phyloP scores from a whole-genome alignment of 2,329 filamentous ascomycete species.

The Fusarium cyanostomum region DNA sequence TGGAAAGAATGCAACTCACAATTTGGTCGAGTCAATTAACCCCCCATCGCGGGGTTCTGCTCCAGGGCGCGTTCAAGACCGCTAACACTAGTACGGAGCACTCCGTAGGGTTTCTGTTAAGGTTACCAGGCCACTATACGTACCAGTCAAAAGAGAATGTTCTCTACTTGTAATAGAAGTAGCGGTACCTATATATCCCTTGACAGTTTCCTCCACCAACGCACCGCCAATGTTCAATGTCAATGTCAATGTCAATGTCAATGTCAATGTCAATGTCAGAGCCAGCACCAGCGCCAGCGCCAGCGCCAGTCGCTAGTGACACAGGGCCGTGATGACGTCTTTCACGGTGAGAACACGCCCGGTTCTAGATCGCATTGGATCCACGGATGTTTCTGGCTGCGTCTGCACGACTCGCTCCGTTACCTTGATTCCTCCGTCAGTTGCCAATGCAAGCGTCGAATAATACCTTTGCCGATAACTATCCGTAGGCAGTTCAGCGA shows the following conservation, averaged over 20 bases:
- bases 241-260: too few relatives aligned
- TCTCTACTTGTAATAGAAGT: too few relatives aligned
- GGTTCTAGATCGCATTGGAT: constrained; percentile 31
- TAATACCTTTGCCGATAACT: constrained; percentile 7
- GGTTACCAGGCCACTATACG: too few relatives aligned
- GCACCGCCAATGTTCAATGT: neutral
- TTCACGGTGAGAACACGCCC: constrained; percentile 6
- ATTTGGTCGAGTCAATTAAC: constrained; percentile 14
- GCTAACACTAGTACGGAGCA: constrained; percentile 1
- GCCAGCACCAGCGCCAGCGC: too few relatives aligned
- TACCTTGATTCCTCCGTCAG: constrained; percentile 17
- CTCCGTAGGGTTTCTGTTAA: too few relatives aligned
- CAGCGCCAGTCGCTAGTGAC: constrained; percentile 16
- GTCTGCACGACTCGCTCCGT: constrained; percentile 11
- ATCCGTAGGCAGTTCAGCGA: constrained; percentile 4
- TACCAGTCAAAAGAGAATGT: too few relatives aligned
- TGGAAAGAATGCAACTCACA: neutral
- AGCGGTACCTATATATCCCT: too few relatives aligned
- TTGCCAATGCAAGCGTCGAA: constrained; percentile 3
- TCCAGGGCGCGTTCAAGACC: neutral
- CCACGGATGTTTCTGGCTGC: neutral
- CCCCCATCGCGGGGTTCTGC: constrained; percentile 29
- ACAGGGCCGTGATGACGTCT: constrained; percentile 25
- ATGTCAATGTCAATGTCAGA: neutral
- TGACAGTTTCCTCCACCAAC: constrained; percentile 22